Conservation (phyloP, 2,329 filamentous ascomycete species). For the Aspergillus hiratsukae region DNA sequence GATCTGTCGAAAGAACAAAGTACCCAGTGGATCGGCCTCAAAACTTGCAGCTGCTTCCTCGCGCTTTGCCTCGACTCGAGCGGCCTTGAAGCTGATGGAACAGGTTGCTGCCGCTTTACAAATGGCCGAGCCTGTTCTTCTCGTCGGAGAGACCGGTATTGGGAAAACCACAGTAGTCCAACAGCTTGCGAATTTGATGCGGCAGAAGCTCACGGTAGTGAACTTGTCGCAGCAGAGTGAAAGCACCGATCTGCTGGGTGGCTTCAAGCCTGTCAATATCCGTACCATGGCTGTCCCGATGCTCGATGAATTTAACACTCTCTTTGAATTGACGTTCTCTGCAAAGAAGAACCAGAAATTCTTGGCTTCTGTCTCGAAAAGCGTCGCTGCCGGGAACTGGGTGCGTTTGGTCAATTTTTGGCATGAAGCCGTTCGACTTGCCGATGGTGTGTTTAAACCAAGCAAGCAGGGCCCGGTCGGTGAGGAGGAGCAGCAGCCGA, state of each 20-base stretch:
- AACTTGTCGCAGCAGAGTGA: slow-evolving; percentile 98
- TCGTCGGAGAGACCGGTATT: slow-evolving; percentile 98
- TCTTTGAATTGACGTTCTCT: slow-evolving; percentile 86
- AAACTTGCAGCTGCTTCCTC: slow-evolving; percentile 30
- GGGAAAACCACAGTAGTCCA: slow-evolving; percentile 97
- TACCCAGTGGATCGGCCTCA: slow-evolving; percentile 43
- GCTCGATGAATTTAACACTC: slow-evolving; percentile 87
- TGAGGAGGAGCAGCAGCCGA: slow-evolving; percentile 58
- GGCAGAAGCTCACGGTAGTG: slow-evolving; percentile 83
- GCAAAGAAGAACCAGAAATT: slow-evolving; percentile 83
- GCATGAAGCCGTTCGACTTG: slow-evolving; percentile 85
- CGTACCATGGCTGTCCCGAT: slow-evolving; percentile 82
- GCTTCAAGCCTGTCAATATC: slow-evolving; percentile 92
- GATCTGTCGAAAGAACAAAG: slow-evolving; percentile 54
- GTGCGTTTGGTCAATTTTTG: slow-evolving; percentile 77
- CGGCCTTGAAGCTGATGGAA: slow-evolving; percentile 80
- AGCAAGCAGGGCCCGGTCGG: slow-evolving; percentile 40
- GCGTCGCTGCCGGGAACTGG: slow-evolving; percentile 80
- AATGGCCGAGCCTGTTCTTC: slow-evolving; percentile 78
- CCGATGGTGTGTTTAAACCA: slow-evolving; percentile 60
- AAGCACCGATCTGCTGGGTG: slow-evolving; percentile 88
- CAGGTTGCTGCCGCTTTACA: slow-evolving; percentile 80
- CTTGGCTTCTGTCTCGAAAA: slow-evolving; percentile 73
- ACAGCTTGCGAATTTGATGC: slow-evolving; percentile 77
- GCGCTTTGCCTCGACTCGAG: slow-evolving; percentile 80